Evolutionary conservation across 805 yeast species (phyloP), one percentile per base, ranked within the genome.

Genomic region (Metschnikowia arizonensis): DNA sequence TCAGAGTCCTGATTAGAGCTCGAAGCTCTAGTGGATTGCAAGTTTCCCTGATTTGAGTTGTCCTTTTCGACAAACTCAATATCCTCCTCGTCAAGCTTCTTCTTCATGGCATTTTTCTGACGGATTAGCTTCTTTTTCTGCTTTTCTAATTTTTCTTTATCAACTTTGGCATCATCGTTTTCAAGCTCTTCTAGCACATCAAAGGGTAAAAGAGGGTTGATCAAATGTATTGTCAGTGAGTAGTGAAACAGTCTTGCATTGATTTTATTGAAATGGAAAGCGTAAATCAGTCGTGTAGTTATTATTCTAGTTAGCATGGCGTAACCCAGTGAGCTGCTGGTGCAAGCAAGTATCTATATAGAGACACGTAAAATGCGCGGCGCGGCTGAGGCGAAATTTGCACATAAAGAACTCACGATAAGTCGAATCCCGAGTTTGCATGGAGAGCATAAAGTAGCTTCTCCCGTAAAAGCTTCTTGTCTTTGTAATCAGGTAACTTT

Each of bases 391-490:
- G 32, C 4, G 9, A 15, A 33, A 34, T 34, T 9, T 28, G 40
- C 40, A 26, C 15, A 23, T 26, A 17, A 21, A 12, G 7, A 33
- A 11, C n/a, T 40, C 35, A 55, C 9, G 56, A 53, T 49, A 91
- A 72, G 55, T 91, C 97, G 61, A 91, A 91, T 1, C 97, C 86
- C 1, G 97, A 89, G 3, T 82, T 88, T 0, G 90, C 74, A 46
- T 81, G 79, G 40, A 93, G 89, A 1, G 96, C 81, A 61, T 85
- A 88, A 19, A 88, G 59, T 43, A 91, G 64, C 61, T 89, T 90
- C 34, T 74, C 65, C 46, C 73, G 73, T 34, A 93, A 65, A 9
- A 48, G 34, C 11, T 21, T 26, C 42, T 55, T 55, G 30, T 52
- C 68, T 52, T 69, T 66, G 62, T 93, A 93, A 59, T 89, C 85